These are phyloP conservation scores for Lyophyllum shimeji DNA, from an alignment of 768 basidiomycete species.

Conservation along the genomic window DNA sequence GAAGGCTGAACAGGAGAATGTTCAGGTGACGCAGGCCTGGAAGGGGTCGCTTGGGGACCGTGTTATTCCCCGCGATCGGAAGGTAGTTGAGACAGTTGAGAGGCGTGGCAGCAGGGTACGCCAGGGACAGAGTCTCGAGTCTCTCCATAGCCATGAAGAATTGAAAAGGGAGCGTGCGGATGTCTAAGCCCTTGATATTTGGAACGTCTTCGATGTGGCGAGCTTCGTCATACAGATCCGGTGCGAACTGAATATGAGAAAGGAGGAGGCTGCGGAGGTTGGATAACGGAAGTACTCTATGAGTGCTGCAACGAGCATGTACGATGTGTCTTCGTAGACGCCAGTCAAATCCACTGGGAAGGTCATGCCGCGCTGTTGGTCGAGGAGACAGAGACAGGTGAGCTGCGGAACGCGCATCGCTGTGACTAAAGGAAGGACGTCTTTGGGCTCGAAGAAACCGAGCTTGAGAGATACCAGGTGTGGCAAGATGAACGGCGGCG, in stretches of 20 bases:
- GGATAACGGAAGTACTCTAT: neutral
- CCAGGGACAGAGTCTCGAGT: conserved; percentile 5
- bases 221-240: neutral
- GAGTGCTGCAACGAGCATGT: conserved; percentile 1
- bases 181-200: neutral
- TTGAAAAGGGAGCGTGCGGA: neutral
- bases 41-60: neutral
- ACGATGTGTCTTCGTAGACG: neutral
- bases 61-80: neutral
- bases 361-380: neutral
- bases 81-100: conserved; percentile 10
- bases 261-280: conserved; percentile 4
- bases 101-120: conserved; percentile 5
- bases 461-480: conserved; percentile 4
- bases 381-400: conserved; percentile 1
- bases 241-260: conserved; percentile 5
- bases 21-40: neutral
- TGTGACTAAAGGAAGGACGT: neutral
- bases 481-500: neutral
- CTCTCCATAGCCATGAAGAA: conserved; percentile 9
- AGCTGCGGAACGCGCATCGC: conserved; percentile 7
- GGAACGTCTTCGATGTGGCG: neutral
- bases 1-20: conserved; percentile 6
- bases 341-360: neutral
- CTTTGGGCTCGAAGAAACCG: neutral